Evolutionary conservation across 768 basidiomycete genomes (phyloP), one percentile per base, ranked within the genome.

Genomic region (Mrakia frigida): DNA sequence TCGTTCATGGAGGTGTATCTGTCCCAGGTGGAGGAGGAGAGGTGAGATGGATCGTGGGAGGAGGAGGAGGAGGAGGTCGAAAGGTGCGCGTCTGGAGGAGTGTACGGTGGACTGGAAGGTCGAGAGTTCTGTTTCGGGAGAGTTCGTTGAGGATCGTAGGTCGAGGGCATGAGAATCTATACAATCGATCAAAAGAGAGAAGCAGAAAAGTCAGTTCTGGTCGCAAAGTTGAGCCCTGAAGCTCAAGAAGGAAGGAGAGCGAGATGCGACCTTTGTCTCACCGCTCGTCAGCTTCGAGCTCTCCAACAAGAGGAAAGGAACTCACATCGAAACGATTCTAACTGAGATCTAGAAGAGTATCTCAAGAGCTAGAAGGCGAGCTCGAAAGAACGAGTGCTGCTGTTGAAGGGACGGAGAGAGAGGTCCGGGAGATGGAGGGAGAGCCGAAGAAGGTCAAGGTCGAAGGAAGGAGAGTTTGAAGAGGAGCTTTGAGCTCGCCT

Each of bases 51-150:
- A 31, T 6, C 41, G 56, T n/a, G 56, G n/a, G 25, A n/a, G 53
- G n/a, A 56, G 53, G 53, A n/a, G 53, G 56, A 56, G 56, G 56
- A 41, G 28, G 31, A 35, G 31, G 25, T 21, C 41, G 68, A 28
- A 7, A 6, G 41, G 69, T 23, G 41, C 31, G 23, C 25, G 43
- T 23, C 69, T 18, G 37, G 16, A 3, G 70, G 70, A 31, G 70
- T 71, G 70, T 71, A 71, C 7, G 70, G 70, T 31, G 70, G 70
- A 21, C 46, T 52, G 13, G 70, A 46, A 14, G 70, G 70, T 6
- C 43, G 70, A 52, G 70, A 13, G 28, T 18, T 6, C 18, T 71
- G 70, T 11, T 43, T 31, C 28, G n/a, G 25, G 69, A 70, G 41
- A 9, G 70, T 25, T 21, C 70, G 70, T 21, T n/a, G 52, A 23